phyloP scores from a whole-genome alignment of 768 basidiomycete species.

The Pulveroboletus frians region DNA sequence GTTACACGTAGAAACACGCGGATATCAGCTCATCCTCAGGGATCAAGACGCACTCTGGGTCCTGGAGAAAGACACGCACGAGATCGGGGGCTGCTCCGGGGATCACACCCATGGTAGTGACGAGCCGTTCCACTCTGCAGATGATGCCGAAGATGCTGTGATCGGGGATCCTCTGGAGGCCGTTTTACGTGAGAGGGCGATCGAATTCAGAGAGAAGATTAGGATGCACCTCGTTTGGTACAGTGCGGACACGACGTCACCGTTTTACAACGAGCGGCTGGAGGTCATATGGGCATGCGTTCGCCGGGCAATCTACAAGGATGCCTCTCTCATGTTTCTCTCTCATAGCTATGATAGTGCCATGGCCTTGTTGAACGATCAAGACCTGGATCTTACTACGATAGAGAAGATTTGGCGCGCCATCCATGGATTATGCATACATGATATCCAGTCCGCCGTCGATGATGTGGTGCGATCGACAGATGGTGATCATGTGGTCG shows the following conservation, averaged over 20 bases:
- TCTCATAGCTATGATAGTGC: slow-evolving; percentile 32
- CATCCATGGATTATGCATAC: slow-evolving; percentile 24
- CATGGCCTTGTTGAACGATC: slow-evolving; percentile 26
- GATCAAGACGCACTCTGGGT: slow-evolving; percentile 36
- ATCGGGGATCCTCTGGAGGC: slow-evolving; percentile 32
- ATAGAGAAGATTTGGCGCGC: slow-evolving; percentile 33
- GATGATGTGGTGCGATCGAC: slow-evolving; percentile 31
- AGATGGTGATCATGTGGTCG: slow-evolving; percentile 25
- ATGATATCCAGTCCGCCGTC: slow-evolving; percentile 27
- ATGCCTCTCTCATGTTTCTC: slow-evolving; percentile 35
- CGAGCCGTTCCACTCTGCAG: slow-evolving; percentile 8
- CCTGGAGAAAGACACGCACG: slow-evolving; percentile 21
- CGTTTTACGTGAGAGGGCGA: slow-evolving; percentile 30
- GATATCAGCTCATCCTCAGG: slow-evolving; percentile 33
- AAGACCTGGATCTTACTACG: slow-evolving; percentile 26
- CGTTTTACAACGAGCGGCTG: slow-evolving; percentile 31
- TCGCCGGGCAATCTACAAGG: slow-evolving; percentile 34
- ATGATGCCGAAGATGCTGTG: background rate
- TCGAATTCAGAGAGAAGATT: slow-evolving; percentile 31
- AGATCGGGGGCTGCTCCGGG: slow-evolving; percentile 20
- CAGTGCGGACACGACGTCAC: slow-evolving; percentile 28
- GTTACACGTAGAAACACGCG: slow-evolving; percentile 29
- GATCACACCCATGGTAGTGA: slow-evolving; percentile 6
- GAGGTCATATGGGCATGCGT: slow-evolving; percentile 34
- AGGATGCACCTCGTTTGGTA: slow-evolving; percentile 32